Conservation (phyloP, 306 rosid genomes). For the Medicago arabica region DNA sequence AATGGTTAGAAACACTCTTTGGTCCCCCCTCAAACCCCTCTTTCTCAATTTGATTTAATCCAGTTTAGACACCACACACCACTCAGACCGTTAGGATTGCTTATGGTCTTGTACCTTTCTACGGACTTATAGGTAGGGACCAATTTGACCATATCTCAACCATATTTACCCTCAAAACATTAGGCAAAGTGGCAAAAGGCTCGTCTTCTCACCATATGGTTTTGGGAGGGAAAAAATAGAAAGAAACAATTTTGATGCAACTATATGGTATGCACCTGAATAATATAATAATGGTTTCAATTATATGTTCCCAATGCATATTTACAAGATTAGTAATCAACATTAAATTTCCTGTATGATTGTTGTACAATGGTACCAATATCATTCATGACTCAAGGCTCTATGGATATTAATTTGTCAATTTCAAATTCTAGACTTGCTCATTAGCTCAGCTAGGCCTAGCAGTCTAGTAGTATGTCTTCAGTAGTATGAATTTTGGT, state of each 20-base stretch:
- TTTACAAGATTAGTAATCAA: slow-evolving; percentile 27
- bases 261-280: background rate
- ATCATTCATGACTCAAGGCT: background rate
- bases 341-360: slow-evolving; percentile 32
- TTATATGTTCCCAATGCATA: slow-evolving; percentile 38
- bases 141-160: slow-evolving; percentile 49
- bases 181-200: slow-evolving; percentile 15
- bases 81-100: slow-evolving; percentile 26
- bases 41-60: background rate
- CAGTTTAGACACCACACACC: slow-evolving; percentile 26
- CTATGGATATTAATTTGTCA: background rate
- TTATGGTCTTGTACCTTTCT: slow-evolving; percentile 34
- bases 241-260: slow-evolving; percentile 14
- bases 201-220: slow-evolving; percentile 31
- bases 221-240: slow-evolving; percentile 24
- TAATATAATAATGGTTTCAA: too few relatives aligned
- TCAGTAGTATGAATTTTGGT: background rate
- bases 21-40: slow-evolving; percentile 42
- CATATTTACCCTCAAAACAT: slow-evolving; percentile 23
- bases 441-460: background rate
- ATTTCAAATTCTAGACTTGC: slow-evolving; percentile 28
- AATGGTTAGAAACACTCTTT: slow-evolving; percentile 10
- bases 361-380: slow-evolving; percentile 19
- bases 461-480: background rate
- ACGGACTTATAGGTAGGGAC: slow-evolving; percentile 42